Percentiles rank a stretch among this genome's conserved stretches.
phyloP scores from a whole-genome alignment of 1,139 yeast genomes.

The Yamadazyma friedrichii region DNA sequence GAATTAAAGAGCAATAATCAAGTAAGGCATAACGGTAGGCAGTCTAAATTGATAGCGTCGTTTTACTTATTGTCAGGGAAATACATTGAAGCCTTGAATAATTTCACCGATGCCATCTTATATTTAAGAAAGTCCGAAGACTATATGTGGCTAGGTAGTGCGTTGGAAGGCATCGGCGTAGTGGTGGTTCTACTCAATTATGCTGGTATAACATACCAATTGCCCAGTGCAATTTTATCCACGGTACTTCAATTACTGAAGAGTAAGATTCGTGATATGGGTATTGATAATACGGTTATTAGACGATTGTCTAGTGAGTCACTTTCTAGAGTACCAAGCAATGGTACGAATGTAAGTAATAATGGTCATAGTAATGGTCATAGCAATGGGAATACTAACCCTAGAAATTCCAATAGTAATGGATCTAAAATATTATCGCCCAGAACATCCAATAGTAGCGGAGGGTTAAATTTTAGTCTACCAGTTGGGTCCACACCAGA shows the following conservation, averaged over 20 bases:
- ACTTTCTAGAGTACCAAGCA: conserved; percentile 6
- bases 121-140: conserved; percentile 66
- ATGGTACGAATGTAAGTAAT: neutral
- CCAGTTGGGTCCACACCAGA: conserved; percentile 21
- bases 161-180: conserved; percentile 77
- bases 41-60: conserved; percentile 71
- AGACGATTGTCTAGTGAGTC: conserved; percentile 22
- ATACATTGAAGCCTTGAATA: conserved; percentile 63
- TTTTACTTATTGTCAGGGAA: conserved; percentile 80
- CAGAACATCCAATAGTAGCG: conserved; percentile 30
- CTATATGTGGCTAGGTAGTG: conserved; percentile 82
- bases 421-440: conserved; percentile 24
- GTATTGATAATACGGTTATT: conserved; percentile 16
- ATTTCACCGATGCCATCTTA: conserved; percentile 69
- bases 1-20: conserved; percentile 31
- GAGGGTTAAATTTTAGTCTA: conserved; percentile 20
- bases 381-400: neutral
- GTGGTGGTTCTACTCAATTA: conserved; percentile 61
- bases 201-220: conserved; percentile 55
- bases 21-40: conserved; percentile 59
- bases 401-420: conserved; percentile 2
- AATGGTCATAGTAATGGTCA: conserved; percentile 4
- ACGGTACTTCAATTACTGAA: conserved; percentile 28
- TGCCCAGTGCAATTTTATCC: conserved; percentile 44
- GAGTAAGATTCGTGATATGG: conserved; percentile 20